Percentiles rank a stretch among this genome's conserved stretches.
Evolutionary conservation across 352 stramenopile species (phyloP).

Genomic region (Globisporangium alternatum): DNA sequence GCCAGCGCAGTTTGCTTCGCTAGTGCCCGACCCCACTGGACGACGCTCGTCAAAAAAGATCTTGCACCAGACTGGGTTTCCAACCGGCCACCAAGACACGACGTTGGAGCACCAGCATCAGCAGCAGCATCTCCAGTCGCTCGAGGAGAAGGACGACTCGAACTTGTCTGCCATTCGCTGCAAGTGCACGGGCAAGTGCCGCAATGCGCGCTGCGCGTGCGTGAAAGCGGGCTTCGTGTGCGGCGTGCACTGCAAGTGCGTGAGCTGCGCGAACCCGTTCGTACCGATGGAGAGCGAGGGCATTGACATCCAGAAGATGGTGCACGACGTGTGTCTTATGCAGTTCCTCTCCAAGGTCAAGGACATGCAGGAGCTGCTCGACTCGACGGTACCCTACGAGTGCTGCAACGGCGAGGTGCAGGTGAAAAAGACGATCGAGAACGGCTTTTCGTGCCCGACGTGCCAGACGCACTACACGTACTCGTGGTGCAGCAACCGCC

Average conservation of each 20-base stretch:
- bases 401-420: slow-evolving; percentile 54
- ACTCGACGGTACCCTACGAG: slow-evolving; percentile 65
- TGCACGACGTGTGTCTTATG: slow-evolving; percentile 74
- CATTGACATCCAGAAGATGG: slow-evolving; percentile 69
- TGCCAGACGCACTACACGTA: slow-evolving; percentile 68
- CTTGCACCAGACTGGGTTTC: slow-evolving; percentile 39
- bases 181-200: slow-evolving; percentile 83
- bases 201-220: slow-evolving; percentile 77
- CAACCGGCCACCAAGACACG: neutral
- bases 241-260: slow-evolving; percentile 73
- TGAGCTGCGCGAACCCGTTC: slow-evolving; percentile 77
- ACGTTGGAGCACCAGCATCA: slow-evolving; percentile 5
- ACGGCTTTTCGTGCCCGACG: slow-evolving; percentile 55
- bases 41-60: slow-evolving; percentile 68
- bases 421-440: slow-evolving; percentile 64
- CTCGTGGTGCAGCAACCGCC: slow-evolving; percentile 76
- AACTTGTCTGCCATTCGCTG: slow-evolving; percentile 37
- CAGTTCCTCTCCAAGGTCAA: slow-evolving; percentile 82
- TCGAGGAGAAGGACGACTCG: slow-evolving; percentile 32
- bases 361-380: slow-evolving; percentile 77
- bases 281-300: slow-evolving; percentile 65
- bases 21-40: slow-evolving; percentile 54
- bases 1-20: slow-evolving; percentile 38
- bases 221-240: slow-evolving; percentile 83
- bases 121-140: slow-evolving; percentile 10